Evolutionary conservation across 2,329 filamentous ascomycete genomes (phyloP), one percentile per base, ranked within the genome.

Genomic region (Alternaria sp.): DNA sequence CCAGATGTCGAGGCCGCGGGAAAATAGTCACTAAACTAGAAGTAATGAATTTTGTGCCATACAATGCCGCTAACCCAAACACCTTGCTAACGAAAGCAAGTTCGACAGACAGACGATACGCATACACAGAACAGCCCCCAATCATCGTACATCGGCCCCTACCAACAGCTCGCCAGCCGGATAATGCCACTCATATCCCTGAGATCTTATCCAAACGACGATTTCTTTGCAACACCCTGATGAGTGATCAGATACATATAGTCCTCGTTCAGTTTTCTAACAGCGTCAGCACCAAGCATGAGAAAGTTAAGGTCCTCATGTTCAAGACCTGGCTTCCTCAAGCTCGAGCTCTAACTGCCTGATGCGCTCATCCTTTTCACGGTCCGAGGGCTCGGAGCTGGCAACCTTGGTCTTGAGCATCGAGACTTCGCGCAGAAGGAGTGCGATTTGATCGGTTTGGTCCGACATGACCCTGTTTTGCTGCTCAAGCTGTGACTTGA

Each of bases 391-490:
- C 41, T 68, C 71, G 25, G 66, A 65, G 18, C 63, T 45, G n/a
- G 87, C 87, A 63, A 94, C 85, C 79, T 89, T 91, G 80, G 88
- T 88, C 87, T 96, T 97, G 71, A 97, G 85, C 15, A 87, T 86
- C 21, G 71, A 71, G 18, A 80, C 75, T 65, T 80, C 76, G 76
- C 96, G 93, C 3, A 91, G 87, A 51, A 97, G 82, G 26, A 85
- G 84, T 54, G 85, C 85, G 71, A 96, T 93, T 79, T 94, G 90
- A 75, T 92, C 87, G 54, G 87, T 91, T 81, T 97, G 92, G n/a
- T 87, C 85, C 65, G 85, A 88, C 75, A 97, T 92, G 68, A 93
- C 88, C 83, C 88, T 88, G 60, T 88, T 92, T 82, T 97, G 94
- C 67, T 87, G 86, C 78, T 92, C 88, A 33, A 97, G 84, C 71